Conservation (phyloP, 805 yeast genomes). For the Hanseniaspora opuntiae region DNA sequence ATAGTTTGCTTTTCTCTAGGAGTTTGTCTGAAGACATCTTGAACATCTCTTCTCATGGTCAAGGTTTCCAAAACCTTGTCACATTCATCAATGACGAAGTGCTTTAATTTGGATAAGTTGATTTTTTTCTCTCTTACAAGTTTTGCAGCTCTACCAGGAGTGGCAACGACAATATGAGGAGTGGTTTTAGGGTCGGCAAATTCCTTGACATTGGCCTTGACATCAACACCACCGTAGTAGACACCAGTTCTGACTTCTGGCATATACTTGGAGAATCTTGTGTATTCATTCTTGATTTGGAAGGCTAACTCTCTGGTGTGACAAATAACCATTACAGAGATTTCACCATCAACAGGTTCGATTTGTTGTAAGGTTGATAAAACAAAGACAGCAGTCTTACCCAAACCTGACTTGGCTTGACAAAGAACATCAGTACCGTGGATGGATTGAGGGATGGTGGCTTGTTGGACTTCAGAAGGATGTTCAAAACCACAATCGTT, state of each 20-base stretch:
- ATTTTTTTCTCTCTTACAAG: constrained; percentile 81
- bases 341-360: constrained; percentile 95
- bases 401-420: constrained; percentile 99
- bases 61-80: constrained; percentile 86
- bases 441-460: constrained; percentile 93
- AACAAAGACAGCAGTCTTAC: constrained; percentile 97
- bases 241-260: constrained; percentile 96
- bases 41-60: constrained; percentile 97
- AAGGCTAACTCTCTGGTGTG: constrained; percentile 98
- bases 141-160: constrained; percentile 95
- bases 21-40: constrained; percentile 91
- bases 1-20: constrained; percentile 98
- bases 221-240: constrained; percentile 89
- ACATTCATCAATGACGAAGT: constrained; percentile 95
- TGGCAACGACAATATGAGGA: constrained; percentile 94
- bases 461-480: constrained; percentile 98
- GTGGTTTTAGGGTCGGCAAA: constrained; percentile 84
- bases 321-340: constrained; percentile 85
- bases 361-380: constrained; percentile 90
- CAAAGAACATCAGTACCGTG: constrained; percentile 95
- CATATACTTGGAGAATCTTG: constrained; percentile 95
- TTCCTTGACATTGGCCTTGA: constrained; percentile 70
- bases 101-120: constrained; percentile 77
- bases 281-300: constrained; percentile 93
- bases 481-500: constrained; percentile 99